Base-by-base conservation (phyloP, 495 filamentous ascomycete genomes). In the Daldinia concentrica region DNA sequence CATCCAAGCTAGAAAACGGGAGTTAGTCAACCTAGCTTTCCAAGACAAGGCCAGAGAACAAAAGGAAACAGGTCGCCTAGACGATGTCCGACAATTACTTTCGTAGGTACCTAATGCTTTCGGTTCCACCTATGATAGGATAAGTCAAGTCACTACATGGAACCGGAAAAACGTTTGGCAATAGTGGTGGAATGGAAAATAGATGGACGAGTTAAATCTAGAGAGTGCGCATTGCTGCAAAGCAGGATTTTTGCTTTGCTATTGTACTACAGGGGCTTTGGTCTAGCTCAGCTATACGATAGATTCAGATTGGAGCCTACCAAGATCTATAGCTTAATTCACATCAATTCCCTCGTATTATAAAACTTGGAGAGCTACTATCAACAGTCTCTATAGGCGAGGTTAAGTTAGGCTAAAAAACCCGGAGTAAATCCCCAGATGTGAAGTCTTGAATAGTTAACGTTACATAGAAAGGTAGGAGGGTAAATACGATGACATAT, bases 1-100 rank as follows among this genome's bases (percentile, higher is more conserved):
- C n/a, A 86, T 97, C 43, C 94, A 98, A 79, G 84, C 85, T 45
- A 86, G 90, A 65, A 98, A 98, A 84, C 84, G 94, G 36, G 86
- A 90, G 74, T 77, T 98, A 55, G 93, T 95, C 77, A 85, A 83
- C 36, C 86, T 90, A 73, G 94, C 93, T 0, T 92, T 95, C 76
- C 84, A 88, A 58, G 92, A 94, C 74, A 83, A 82, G 71, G 69
- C 65, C 29, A 73, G 77, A 29, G 76, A 80, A 54, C 77, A 79
- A 82, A 82, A 73, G 77, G 82, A 86, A 80, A 70, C 74, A 0
- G 81, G 75, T 67, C 81, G 79, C 32, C 78, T 82, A 70, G 79
- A 73, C 24, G 82, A 84, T 60, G 74, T 84, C 41, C 11, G 79
- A 37, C 79, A 79, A 68, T 55, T 84, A 29, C 78, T 84, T 61